Evolutionary conservation across 129 eudicot species (phyloP), one percentile per base, ranked within the genome.

Genomic region (Glebionis coronaria): DNA sequence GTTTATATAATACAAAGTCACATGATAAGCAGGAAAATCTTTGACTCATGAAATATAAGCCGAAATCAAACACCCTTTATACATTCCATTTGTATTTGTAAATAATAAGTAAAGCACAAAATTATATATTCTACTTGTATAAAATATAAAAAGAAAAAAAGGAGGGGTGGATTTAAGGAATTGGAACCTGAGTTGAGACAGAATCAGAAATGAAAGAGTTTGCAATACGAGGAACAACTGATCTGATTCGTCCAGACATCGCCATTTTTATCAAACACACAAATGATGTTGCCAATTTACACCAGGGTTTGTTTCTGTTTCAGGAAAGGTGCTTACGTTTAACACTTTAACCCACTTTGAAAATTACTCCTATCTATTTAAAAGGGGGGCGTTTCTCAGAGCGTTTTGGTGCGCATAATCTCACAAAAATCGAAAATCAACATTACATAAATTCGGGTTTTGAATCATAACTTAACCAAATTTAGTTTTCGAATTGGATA

Each of bases 241-340:
- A 84, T 84, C 91, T 84, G 56, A 84, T 27, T 18, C 88, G 86
- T 56, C 82, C 82, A 50, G 86, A 82, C 84, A 84, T 80, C 47
- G 86, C 82, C 84, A 73, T 75, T 67, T 59, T 4, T 27, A 73
- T 73, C 49, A 21, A 73, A 65, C 16, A 57, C 65, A 69, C n/a
- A 45, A 13, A 14, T 60, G 76, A 2, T 3, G 65, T 31, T 56
- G 71, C 63, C 27, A 18, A 61, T 49, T 44, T 29, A 29, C 40
- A 47, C 18, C 23, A 31, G 18, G 44, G 53, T 71, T 60, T 68
- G 69, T n/a, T n/a, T n/a, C n/a, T 61, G 50, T 60, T 71, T 60
- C 44, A 59, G 68, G 28, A 18, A 71, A 44, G 35, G 4, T 29
- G 35, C 35, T 29, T 29, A 29, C 47, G 51, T 46, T 46, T 46